Conservation (phyloP, 257 asterid species). For the Verbena officinalis region DNA sequence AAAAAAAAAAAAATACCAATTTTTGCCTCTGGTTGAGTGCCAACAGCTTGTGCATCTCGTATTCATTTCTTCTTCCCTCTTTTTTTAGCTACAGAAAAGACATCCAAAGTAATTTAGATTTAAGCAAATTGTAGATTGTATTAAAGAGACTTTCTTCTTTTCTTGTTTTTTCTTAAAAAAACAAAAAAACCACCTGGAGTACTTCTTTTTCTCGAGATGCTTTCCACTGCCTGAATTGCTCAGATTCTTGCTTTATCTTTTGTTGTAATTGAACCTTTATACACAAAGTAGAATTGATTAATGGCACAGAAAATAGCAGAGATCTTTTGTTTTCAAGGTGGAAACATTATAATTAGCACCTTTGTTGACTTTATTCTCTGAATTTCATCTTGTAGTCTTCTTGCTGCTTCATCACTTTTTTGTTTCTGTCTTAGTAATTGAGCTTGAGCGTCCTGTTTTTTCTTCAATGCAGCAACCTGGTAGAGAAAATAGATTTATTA, state of each 20-base stretch:
- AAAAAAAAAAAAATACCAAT: slow-evolving; percentile 70
- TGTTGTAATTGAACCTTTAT: slow-evolving; percentile 94
- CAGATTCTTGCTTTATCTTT: slow-evolving; percentile 97
- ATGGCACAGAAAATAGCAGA: slow-evolving; percentile 19
- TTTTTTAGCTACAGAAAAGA: slow-evolving; percentile 65
- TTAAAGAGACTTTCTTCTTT: too few species aligned
- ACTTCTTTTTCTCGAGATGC: slow-evolving; percentile 97
- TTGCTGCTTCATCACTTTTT: slow-evolving; percentile 96
- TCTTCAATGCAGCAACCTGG: slow-evolving; percentile 90
- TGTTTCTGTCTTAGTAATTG: slow-evolving; percentile 94
- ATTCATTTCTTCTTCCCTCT: slow-evolving; percentile 96
- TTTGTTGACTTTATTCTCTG: slow-evolving; percentile 92
- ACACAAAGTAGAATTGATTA: slow-evolving; percentile 38
- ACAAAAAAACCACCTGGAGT: slow-evolving; percentile 66
- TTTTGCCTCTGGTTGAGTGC: slow-evolving; percentile 99
- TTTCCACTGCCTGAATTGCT: slow-evolving; percentile 95
- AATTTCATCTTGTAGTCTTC: slow-evolving; percentile 81
- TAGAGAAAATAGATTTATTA: slow-evolving; percentile 30
- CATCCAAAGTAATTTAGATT: slow-evolving; percentile 7
- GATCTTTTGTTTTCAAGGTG: slow-evolving; percentile 12
- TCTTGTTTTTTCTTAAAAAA: too few species aligned
- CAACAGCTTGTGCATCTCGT: slow-evolving; percentile 96
- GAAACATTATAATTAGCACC: slow-evolving; percentile 42
- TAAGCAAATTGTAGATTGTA: background rate
- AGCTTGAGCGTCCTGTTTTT: slow-evolving; percentile 98